Conservation (phyloP, 2,329 filamentous ascomycete species). For the Ophiosphaerella korrae region DNA sequence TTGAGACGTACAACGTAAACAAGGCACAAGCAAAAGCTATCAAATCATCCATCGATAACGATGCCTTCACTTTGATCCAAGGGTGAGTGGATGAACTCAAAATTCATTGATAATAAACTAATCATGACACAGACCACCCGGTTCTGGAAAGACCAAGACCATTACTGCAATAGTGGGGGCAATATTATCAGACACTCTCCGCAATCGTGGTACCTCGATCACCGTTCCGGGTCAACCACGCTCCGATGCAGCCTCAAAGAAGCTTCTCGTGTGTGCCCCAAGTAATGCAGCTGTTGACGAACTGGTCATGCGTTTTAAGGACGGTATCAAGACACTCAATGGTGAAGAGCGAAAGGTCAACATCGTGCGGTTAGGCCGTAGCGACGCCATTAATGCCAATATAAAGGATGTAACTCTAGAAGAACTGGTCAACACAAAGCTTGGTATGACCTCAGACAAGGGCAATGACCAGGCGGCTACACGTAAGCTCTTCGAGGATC, state of each 20-base stretch:
- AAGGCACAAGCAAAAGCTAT: slow-evolving; percentile 89
- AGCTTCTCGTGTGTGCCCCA: slow-evolving; percentile 93
- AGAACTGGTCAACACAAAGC: slow-evolving; percentile 78
- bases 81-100: slow-evolving; percentile 57
- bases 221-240: slow-evolving; percentile 43
- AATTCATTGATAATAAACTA: slow-evolving; percentile 18
- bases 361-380: slow-evolving; percentile 86
- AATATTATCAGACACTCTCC: slow-evolving; percentile 68
- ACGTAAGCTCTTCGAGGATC: slow-evolving; percentile 72
- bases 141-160: slow-evolving; percentile 97
- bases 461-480: slow-evolving; percentile 56
- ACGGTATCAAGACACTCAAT: slow-evolving; percentile 77
- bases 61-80: slow-evolving; percentile 95
- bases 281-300: slow-evolving; percentile 98
- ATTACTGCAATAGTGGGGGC: slow-evolving; percentile 96
- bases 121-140: slow-evolving; percentile 69
- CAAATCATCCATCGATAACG: slow-evolving; percentile 89
- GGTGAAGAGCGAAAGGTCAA: slow-evolving; percentile 78
- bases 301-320: slow-evolving; percentile 87
- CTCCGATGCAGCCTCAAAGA: slow-evolving; percentile 65
- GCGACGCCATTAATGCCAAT: slow-evolving; percentile 86
- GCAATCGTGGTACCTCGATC: slow-evolving; percentile 55
- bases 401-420: slow-evolving; percentile 93
- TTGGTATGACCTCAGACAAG: slow-evolving; percentile 54
- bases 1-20: slow-evolving; percentile 83